Percentiles rank a stretch among this genome's conserved stretches.
Conservation (phyloP, 495 filamentous ascomycete genomes). For the Monascus purpureus region DNA sequence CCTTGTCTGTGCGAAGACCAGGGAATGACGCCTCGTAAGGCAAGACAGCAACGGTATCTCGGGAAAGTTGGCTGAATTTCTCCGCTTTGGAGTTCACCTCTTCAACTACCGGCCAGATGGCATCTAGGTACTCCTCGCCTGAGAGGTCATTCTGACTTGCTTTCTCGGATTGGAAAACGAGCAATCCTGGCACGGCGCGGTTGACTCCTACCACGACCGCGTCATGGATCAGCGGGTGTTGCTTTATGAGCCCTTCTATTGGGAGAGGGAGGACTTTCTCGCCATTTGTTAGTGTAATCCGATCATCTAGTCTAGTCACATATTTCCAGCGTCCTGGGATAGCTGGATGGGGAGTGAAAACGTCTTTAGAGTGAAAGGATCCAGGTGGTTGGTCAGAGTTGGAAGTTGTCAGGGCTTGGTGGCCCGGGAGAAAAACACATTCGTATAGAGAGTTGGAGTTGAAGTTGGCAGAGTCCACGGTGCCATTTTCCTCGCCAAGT, state of each 20-base stretch:
- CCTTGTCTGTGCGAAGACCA: constrained; percentile 41
- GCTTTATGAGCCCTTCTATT: constrained; percentile 43
- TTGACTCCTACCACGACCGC: constrained; percentile 44
- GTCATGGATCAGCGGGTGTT: constrained; percentile 37
- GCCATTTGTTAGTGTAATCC: constrained; percentile 49
- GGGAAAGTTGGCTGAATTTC: constrained; percentile 40
- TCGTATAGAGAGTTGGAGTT: constrained; percentile 25
- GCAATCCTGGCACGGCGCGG: constrained; percentile 33
- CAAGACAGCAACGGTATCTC: constrained; percentile 37
- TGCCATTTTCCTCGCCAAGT: constrained; percentile 12
- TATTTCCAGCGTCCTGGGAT: constrained; percentile 51
- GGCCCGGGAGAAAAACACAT: constrained; percentile 36
- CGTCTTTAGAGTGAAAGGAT: constrained; percentile 44
- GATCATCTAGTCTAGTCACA: constrained; percentile 45
- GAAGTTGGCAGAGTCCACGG: background rate
- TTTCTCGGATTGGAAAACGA: constrained; percentile 33
- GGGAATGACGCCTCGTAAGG: constrained; percentile 15
- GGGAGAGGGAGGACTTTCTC: constrained; percentile 56
- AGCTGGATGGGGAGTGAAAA: constrained; percentile 48
- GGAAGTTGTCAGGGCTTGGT: constrained; percentile 34
- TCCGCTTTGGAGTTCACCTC: constrained; percentile 35
- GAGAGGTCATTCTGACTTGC: constrained; percentile 10
- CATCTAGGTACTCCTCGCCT: constrained; percentile 27
- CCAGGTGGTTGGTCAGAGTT: constrained; percentile 38
- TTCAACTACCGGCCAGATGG: constrained; percentile 34